Evolutionary conservation across 2,329 filamentous ascomycete genomes (phyloP).

Genomic region (Leptodontidium sp.): DNA sequence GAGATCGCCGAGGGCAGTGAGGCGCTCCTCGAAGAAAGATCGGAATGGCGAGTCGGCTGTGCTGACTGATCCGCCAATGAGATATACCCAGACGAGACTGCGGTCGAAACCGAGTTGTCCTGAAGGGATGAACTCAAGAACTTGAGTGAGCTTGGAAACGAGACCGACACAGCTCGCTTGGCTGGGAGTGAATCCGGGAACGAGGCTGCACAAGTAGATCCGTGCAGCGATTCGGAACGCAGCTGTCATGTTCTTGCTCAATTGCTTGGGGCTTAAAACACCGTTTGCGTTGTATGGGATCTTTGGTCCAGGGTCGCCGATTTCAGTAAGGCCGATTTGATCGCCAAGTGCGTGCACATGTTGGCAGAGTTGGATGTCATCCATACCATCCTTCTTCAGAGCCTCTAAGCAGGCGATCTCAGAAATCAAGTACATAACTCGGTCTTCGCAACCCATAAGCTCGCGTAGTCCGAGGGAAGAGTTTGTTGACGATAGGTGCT

Average conservation of each 20-base stretch:
- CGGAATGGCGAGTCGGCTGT: slow-evolving; percentile 79
- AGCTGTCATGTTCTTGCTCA: slow-evolving; percentile 87
- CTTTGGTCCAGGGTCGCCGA: slow-evolving; percentile 63
- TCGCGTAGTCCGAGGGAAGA: slow-evolving; percentile 78
- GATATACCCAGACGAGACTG: slow-evolving; percentile 90
- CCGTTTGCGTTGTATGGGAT: slow-evolving; percentile 73
- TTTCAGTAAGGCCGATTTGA: slow-evolving; percentile 85
- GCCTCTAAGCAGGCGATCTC: slow-evolving; percentile 97
- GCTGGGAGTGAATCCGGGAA: slow-evolving; percentile 83
- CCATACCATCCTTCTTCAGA: slow-evolving; percentile 82
- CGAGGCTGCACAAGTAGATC: slow-evolving; percentile 95
- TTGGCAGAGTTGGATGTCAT: slow-evolving; percentile 85
- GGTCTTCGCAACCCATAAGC: slow-evolving; percentile 97
- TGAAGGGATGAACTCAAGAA: slow-evolving; percentile 82
- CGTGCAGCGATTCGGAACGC: slow-evolving; percentile 92
- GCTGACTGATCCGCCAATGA: slow-evolving; percentile 84
- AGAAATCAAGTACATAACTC: slow-evolving; percentile 96
- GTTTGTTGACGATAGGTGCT: slow-evolving; percentile 76
- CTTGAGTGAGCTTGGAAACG: slow-evolving; percentile 77
- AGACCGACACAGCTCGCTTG: slow-evolving; percentile 79
- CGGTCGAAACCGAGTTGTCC: slow-evolving; percentile 87
- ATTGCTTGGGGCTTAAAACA: slow-evolving; percentile 80
- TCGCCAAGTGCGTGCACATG: slow-evolving; percentile 89
- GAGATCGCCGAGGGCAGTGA: slow-evolving; percentile 77
- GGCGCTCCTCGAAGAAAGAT: slow-evolving; percentile 77